phyloP scores from a whole-genome alignment of 306 rosid species.

The Albizia julibrissin region DNA sequence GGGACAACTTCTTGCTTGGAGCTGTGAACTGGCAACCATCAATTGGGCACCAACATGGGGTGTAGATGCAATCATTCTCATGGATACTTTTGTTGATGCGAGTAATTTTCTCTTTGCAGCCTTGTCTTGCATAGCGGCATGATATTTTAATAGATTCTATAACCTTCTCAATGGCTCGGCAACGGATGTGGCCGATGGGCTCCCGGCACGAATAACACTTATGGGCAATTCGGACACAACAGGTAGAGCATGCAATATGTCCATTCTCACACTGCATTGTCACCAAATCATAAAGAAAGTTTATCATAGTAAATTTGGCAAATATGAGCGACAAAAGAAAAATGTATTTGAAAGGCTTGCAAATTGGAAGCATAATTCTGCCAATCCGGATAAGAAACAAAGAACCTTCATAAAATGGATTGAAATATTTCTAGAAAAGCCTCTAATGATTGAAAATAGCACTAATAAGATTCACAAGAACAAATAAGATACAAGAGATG shows the following conservation, averaged over 20 bases:
- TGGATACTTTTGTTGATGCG: slow-evolving; percentile 53
- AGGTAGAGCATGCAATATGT: slow-evolving; percentile 72
- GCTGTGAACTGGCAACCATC: slow-evolving; percentile 48
- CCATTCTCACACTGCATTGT: slow-evolving; percentile 85
- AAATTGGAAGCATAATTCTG: neutral
- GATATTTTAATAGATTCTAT: slow-evolving; percentile 63
- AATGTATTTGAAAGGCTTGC: neutral
- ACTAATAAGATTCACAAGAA: neutral
- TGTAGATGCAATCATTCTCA: slow-evolving; percentile 52
- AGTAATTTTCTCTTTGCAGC: slow-evolving; percentile 50
- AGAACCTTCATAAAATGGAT: neutral
- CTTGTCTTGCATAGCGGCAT: slow-evolving; percentile 58
- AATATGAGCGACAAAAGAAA: neutral
- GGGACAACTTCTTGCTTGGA: slow-evolving; percentile 49
- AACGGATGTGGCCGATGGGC: slow-evolving; percentile 78
- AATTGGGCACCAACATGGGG: slow-evolving; percentile 51
- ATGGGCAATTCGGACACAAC: slow-evolving; percentile 50
- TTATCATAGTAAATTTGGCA: neutral
- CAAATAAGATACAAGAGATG: neutral
- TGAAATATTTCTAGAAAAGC: neutral
- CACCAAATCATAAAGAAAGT: slow-evolving; percentile 34
- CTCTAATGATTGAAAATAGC: neutral
- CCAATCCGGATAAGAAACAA: neutral
- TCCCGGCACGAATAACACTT: slow-evolving; percentile 69
- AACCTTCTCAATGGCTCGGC: slow-evolving; percentile 66